phyloP scores from a whole-genome alignment of 2,329 filamentous ascomycete genomes.

The Fusarium nelsonii region DNA sequence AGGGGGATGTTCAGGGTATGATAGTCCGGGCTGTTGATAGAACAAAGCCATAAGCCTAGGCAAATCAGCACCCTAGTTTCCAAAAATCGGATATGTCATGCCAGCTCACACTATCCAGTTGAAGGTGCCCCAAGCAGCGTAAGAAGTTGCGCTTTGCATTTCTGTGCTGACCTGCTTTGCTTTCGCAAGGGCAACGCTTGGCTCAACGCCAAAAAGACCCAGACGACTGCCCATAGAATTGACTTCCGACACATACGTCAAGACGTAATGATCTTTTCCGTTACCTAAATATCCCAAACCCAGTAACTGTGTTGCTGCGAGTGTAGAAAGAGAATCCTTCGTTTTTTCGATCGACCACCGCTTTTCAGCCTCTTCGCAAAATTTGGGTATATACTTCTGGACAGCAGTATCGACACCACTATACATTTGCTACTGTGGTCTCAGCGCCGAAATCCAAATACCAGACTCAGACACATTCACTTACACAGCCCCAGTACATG shows the following conservation, averaged over 20 bases:
- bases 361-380: constrained; percentile 25
- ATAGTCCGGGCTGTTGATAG: constrained; percentile 46
- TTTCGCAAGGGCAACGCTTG: constrained; percentile 11
- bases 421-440: constrained; percentile 27
- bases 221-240: constrained; percentile 50
- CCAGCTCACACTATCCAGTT: constrained; percentile 55
- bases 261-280: constrained; percentile 52
- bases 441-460: background rate
- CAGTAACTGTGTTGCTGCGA: constrained; percentile 52
- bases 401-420: background rate
- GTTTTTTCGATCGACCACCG: constrained; percentile 19
- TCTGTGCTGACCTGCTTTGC: constrained; percentile 9
- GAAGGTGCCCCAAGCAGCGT: constrained; percentile 52
- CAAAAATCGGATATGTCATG: background rate
- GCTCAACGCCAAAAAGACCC: constrained; percentile 47
- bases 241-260: constrained; percentile 49
- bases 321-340: constrained; percentile 39
- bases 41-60: constrained; percentile 34
- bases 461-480: background rate
- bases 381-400: constrained; percentile 6
- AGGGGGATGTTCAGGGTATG: constrained; percentile 42
- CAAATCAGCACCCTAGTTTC: background rate
- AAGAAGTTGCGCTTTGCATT: constrained; percentile 30
- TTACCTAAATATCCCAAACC: constrained; percentile 52
- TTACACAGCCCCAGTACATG: constrained; percentile 35